Base-by-base conservation (phyloP, 495 filamentous ascomycete genomes). In the Choiromyces venosus region DNA sequence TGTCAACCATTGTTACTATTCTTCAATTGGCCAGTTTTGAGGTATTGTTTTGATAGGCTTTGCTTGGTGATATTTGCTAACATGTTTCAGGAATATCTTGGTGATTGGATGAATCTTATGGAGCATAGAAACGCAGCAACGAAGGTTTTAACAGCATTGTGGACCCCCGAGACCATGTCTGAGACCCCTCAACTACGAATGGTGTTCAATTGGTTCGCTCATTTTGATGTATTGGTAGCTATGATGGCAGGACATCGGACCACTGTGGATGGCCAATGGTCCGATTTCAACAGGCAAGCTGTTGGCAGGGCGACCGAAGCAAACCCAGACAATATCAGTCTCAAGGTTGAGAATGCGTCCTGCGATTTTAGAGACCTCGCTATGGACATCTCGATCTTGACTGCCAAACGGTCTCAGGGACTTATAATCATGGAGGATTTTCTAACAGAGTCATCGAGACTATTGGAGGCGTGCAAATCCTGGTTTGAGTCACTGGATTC, bases 11-110 rank as follows among this genome's bases (percentile, higher is more conserved):
- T 42, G 83, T 97, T 69, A 96, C 94, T 8, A 94, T 99, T 44
- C 84, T 99, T 56, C 93, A 97, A 75, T 88, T 98, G 56, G 94
- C 93, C 65, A 94, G 90, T 10, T 93, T 97, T 73, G 95, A 99
- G 89, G 94, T 97, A 86, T 81, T 67, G 70, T 19, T 64, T 37
- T 25, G 46, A 65, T 4, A 56, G 40, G 52, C 69, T 64, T 71
- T 71, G 29, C 40, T 61, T 69, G 33, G 35, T 71, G n/a, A 69
- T 38, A 18, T 35, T 61, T 70, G 69, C 78, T 86, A 76, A 83
- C 83, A 66, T 16, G 39, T 64, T 67, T 9, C 79, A 98, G 94
- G 95, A 97, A 83, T 95, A 92, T 78, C 87, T 97, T 71, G 95
- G 95, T 12, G 95, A 99, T 80, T 97, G 92, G 92, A 87, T 93